Conservation (phyloP, 164 flowering plant species). For the Brasenia schreberi region DNA sequence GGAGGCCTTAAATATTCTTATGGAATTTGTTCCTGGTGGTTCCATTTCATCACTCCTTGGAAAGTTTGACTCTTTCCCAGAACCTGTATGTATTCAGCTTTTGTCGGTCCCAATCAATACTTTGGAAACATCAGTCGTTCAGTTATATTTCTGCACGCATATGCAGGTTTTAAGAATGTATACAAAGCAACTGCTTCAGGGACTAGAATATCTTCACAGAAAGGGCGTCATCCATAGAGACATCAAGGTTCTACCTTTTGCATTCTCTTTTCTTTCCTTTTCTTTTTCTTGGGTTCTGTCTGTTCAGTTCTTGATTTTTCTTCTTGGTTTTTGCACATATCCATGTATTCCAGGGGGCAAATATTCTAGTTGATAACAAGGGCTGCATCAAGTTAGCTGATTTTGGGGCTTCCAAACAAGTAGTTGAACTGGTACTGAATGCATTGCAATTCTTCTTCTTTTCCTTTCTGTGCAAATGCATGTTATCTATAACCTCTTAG, state of each 20-base stretch:
- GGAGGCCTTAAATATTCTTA: slow-evolving; percentile 65
- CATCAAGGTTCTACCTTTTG: slow-evolving; percentile 47
- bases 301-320: neutral
- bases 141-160: neutral
- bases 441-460: slow-evolving; percentile 2
- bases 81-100: slow-evolving; percentile 50
- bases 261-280: neutral
- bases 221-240: slow-evolving; percentile 95
- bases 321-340: neutral
- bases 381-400: slow-evolving; percentile 98
- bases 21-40: slow-evolving; percentile 99
- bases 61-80: slow-evolving; percentile 94
- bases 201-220: slow-evolving; percentile 81
- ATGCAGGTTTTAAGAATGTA: slow-evolving; percentile 83
- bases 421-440: slow-evolving; percentile 72
- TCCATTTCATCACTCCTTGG: slow-evolving; percentile 91
- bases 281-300: neutral
- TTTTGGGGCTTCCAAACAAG: slow-evolving; percentile 98
- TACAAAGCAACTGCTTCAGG: slow-evolving; percentile 77
- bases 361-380: slow-evolving; percentile 91
- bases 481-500: neutral
- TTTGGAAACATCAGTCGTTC: neutral
- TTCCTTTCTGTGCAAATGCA: neutral
- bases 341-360: slow-evolving; percentile 56
- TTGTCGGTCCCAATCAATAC: neutral